These are phyloP conservation scores for Pulveroboletus sp. DNA, from an alignment of 768 basidiomycete genomes.

Conservation along the genomic window DNA sequence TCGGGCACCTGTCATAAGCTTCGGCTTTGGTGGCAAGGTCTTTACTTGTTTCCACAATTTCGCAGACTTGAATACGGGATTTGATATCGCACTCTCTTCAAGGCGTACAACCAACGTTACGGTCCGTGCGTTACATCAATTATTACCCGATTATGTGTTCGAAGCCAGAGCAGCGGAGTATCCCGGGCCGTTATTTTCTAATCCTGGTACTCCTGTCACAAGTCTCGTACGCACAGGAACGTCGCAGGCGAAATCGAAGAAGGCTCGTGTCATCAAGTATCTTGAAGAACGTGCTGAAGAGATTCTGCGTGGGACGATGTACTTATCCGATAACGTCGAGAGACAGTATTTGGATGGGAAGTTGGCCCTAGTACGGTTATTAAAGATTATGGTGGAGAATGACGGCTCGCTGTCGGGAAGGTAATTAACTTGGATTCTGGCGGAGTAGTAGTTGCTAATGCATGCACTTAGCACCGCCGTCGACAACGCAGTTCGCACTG, in stretches of 20 bases:
- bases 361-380: conserved; percentile 63
- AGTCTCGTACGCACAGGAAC: conserved; percentile 63
- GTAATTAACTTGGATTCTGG: conserved; percentile 38
- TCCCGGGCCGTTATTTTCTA: conserved; percentile 85
- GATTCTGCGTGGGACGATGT: conserved; percentile 69
- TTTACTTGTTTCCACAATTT: conserved; percentile 83
- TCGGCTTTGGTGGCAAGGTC: conserved; percentile 91
- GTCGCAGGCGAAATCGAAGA: conserved; percentile 76
- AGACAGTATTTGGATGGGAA: conserved; percentile 69
- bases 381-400: conserved; percentile 80
- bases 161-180: conserved; percentile 53
- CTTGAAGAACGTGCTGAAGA: conserved; percentile 72
- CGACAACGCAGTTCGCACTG: conserved; percentile 70
- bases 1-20: conserved; percentile 75
- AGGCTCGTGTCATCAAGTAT: conserved; percentile 71
- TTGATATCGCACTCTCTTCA: conserved; percentile 72
- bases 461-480: conserved; percentile 48
- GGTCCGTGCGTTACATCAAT: conserved; percentile 59
- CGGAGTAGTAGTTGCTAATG: conserved; percentile 13
- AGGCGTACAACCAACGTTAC: conserved; percentile 65
- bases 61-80: conserved; percentile 60
- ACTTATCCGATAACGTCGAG: conserved; percentile 52
- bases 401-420: conserved; percentile 85
- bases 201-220: conserved; percentile 58
- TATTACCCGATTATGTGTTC: conserved; percentile 65